phyloP scores from a whole-genome alignment of 2,329 filamentous ascomycete species.

The Trichoderma koningii region DNA sequence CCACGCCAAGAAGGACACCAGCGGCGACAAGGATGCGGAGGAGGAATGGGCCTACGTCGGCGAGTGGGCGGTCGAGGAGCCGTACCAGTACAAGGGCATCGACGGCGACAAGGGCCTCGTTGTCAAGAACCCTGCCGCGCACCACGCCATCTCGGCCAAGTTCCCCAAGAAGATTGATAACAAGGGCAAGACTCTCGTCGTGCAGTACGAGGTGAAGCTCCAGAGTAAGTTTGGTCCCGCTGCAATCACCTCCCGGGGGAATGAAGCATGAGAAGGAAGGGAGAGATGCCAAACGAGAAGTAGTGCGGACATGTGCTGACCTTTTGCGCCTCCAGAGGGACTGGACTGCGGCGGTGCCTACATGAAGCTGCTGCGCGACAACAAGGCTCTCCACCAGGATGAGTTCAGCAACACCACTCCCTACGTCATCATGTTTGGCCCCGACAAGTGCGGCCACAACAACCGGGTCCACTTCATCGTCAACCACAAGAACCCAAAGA shows the following conservation, averaged over 20 bases:
- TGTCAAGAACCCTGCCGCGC: constrained; percentile 95
- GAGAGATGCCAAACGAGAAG: neutral
- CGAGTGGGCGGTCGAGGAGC: constrained; percentile 96
- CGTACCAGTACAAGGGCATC: constrained; percentile 84
- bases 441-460: constrained; percentile 97
- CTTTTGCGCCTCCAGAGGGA: constrained; percentile 62
- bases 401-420: constrained; percentile 98
- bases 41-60: constrained; percentile 98
- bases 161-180: constrained; percentile 96
- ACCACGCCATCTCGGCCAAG: constrained; percentile 99
- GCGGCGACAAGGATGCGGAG: constrained; percentile 71
- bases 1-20: constrained; percentile 88
- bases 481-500: constrained; percentile 99
- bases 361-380: constrained; percentile 97
- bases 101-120: constrained; percentile 95
- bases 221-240: constrained; percentile 69
- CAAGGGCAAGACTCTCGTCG: constrained; percentile 94
- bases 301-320: constrained; percentile 2
- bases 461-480: constrained; percentile 99
- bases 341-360: constrained; percentile 98
- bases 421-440: constrained; percentile 99
- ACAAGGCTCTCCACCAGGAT: constrained; percentile 92
- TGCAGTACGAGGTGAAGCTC: constrained; percentile 99
- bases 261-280: neutral
- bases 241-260: too few relatives aligned